Percentiles rank a stretch among this genome's conserved stretches.
Evolutionary conservation across 257 asterid genomes (phyloP).

Genomic region (Voacanga thouarsii): DNA sequence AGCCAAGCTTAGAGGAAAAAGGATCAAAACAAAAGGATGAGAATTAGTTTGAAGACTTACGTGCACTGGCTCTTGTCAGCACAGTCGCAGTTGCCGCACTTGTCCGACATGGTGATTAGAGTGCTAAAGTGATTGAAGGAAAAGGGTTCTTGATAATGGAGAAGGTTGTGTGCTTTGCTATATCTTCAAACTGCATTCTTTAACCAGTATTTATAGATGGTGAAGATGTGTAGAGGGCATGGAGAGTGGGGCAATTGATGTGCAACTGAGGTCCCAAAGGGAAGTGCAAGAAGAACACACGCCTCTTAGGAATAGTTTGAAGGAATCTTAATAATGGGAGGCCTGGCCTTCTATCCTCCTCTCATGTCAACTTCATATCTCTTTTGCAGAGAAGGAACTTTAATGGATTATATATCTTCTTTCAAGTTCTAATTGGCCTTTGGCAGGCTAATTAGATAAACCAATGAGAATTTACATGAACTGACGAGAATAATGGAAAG

Average conservation of each 20-base stretch:
- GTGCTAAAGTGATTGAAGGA: constrained; percentile 1
- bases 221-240: background rate
- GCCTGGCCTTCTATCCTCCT: constrained; percentile 23
- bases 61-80: constrained; percentile 45
- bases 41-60: constrained; percentile 25
- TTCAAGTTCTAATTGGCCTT: background rate
- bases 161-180: constrained; percentile 16
- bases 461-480: background rate
- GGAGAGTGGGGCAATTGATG: background rate
- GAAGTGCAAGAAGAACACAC: constrained; percentile 20
- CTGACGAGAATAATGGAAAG: background rate
- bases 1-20: background rate
- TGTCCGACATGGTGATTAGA: constrained; percentile 50
- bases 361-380: constrained; percentile 31
- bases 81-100: constrained; percentile 54
- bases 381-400: constrained; percentile 4
- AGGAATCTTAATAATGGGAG: constrained; percentile 38
- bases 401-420: background rate
- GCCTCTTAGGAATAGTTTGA: constrained; percentile 11
- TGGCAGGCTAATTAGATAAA: background rate
- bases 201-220: constrained; percentile 46
- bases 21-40: background rate
- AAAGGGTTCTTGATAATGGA: background rate
- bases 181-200: constrained; percentile 18
- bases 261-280: background rate